Percentiles rank a stretch among this genome's conserved stretches.
Evolutionary conservation across 352 stramenopile genomes (phyloP).

Genomic region (Phytophthora pisi): DNA sequence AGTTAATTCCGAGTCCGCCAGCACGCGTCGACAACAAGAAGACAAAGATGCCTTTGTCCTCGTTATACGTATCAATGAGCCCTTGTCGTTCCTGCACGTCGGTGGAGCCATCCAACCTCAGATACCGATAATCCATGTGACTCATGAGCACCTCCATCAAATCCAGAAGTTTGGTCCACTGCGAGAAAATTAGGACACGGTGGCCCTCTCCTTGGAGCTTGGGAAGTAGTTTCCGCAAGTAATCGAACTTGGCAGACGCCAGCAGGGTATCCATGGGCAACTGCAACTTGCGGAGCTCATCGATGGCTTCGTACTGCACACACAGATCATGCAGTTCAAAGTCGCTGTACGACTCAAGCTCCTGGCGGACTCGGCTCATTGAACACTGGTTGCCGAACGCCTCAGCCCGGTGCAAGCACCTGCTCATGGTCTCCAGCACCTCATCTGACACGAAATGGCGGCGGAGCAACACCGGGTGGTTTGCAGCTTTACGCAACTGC

Average conservation of each 20-base stretch:
- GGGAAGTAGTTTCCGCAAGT: slow-evolving; percentile 89
- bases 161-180: slow-evolving; percentile 96
- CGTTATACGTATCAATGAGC: slow-evolving; percentile 86
- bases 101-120: slow-evolving; percentile 83
- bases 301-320: slow-evolving; percentile 83
- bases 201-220: slow-evolving; percentile 88
- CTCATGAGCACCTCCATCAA: slow-evolving; percentile 91
- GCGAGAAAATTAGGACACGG: slow-evolving; percentile 96
- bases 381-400: slow-evolving; percentile 88
- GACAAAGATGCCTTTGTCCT: slow-evolving; percentile 94
- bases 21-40: slow-evolving; percentile 98
- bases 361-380: slow-evolving; percentile 86
- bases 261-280: slow-evolving; percentile 91
- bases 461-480: slow-evolving; percentile 96
- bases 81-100: slow-evolving; percentile 75
- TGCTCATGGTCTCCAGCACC: slow-evolving; percentile 83
- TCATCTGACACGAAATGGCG: slow-evolving; percentile 76
- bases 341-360: slow-evolving; percentile 94
- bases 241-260: slow-evolving; percentile 94
- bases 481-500: slow-evolving; percentile 96
- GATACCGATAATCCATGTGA: slow-evolving; percentile 75
- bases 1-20: slow-evolving; percentile 98
- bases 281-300: slow-evolving; percentile 85
- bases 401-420: slow-evolving; percentile 77
- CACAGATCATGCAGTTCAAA: slow-evolving; percentile 96